These are phyloP conservation scores for Arachnopeziza araneosa DNA, from an alignment of 2,329 filamentous ascomycete species.

Conservation along the genomic window DNA sequence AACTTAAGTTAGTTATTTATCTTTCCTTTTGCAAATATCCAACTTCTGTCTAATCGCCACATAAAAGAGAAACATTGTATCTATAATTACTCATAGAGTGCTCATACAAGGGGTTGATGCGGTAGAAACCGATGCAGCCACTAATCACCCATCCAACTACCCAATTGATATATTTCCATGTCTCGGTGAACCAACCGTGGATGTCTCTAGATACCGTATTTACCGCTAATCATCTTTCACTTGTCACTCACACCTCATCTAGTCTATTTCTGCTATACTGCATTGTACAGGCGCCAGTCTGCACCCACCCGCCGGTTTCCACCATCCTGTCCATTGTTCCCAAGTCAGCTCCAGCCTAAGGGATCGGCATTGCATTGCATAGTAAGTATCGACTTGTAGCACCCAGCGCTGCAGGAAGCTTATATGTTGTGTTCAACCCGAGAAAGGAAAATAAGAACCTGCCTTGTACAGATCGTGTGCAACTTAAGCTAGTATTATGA, in stretches of 20 bases:
- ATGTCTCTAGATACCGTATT: neutral
- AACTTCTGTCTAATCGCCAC: too few relatives aligned
- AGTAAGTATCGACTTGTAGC: neutral
- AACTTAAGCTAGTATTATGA: too few relatives aligned
- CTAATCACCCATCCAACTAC: too few relatives aligned
- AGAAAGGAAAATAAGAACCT: neutral
- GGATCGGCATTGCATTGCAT: neutral
- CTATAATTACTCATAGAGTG: too few relatives aligned
- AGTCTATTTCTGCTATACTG: neutral
- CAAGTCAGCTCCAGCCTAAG: neutral
- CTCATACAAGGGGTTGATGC: too few relatives aligned
- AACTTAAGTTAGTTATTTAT: too few relatives aligned
- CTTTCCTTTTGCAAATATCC: too few relatives aligned
- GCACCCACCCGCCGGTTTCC: neutral
- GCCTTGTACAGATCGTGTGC: neutral
- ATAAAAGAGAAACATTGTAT: too few relatives aligned
- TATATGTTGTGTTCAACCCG: neutral
- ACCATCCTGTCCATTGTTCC: neutral
- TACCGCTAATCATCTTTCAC: neutral
- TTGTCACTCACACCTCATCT: neutral
- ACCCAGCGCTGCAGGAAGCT: neutral
- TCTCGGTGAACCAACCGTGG: too few relatives aligned
- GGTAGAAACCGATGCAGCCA: too few relatives aligned
- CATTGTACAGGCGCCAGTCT: neutral
- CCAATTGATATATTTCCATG: too few relatives aligned